Base-by-base conservation (phyloP, 805 yeast species). In the Vanderwaltozyma yarrowii region DNA sequence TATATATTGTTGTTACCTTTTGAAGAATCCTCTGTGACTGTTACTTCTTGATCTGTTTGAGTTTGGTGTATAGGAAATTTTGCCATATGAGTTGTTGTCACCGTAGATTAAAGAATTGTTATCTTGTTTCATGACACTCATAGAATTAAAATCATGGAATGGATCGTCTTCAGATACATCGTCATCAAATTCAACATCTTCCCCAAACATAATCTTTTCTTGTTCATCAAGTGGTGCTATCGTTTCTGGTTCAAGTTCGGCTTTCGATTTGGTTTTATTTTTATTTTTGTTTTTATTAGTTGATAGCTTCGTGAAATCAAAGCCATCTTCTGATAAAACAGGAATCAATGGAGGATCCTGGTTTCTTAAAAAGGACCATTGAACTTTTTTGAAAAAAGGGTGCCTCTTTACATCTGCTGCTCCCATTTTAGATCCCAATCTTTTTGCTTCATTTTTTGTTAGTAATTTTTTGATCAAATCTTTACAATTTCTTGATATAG, bases 321-420 rank as follows among this genome's bases (percentile, higher is more conserved):
- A 58, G n/a, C 69, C 75, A 45, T 65, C 58, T 34, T 69, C 67
- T 10, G 74, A 67, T 32, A 86, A 69, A 0, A 81, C 81, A 0
- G 99, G 99, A 14, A 92, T 79, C 78, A 92, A 79, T 13, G 99
- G 99, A 1, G 99, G 97, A 41, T 81, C 80, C 56, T 81, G 92
- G 59, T 92, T 84, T 50, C 98, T 73, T 40, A 92, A 65, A 42
- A 92, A 67, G 0, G 98, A 96, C 99, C 99, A 92, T 57, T 87
- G 95, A 2, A 85, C 78, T 49, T 69, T 81, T 55, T 87, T 89
- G 70, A 92, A 92, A 50, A 88, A 94, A 0, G 85, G 78, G 58
- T 94, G 98, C 40, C 74, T 76, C 54, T 92, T 92, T 36, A 92
- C 76, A 54, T 92, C 99, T 2, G 95, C 80, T 0, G 98, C 98